Evolutionary conservation across 2,329 filamentous ascomycete genomes (phyloP).

Genomic region (Aureobasidium pullulans): DNA sequence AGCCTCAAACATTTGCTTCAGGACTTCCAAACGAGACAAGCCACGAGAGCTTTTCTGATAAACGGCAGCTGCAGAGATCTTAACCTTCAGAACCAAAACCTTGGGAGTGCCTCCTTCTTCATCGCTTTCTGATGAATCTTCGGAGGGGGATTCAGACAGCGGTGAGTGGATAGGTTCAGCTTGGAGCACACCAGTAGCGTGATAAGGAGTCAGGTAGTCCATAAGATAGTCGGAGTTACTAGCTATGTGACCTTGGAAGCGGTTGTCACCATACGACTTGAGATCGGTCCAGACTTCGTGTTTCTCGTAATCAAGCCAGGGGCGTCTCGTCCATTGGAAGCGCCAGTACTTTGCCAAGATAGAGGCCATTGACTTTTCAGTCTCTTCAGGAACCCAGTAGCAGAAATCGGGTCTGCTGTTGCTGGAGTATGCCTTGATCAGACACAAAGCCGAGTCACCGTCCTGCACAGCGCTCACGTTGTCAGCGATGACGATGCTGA

Average conservation of each 20-base stretch:
- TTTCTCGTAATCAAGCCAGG: neutral
- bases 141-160: too few relatives aligned
- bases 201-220: neutral
- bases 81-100: neutral
- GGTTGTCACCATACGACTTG: slow-evolving; percentile 15
- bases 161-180: neutral
- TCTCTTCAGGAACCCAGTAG: slow-evolving; percentile 22
- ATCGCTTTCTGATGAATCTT: neutral
- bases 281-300: slow-evolving; percentile 13
- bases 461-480: slow-evolving; percentile 5
- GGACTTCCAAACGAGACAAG: slow-evolving; percentile 25
- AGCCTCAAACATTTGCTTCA: slow-evolving; percentile 33
- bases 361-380: slow-evolving; percentile 16
- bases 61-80: neutral
- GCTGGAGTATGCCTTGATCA: slow-evolving; percentile 19
- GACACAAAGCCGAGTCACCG: neutral
- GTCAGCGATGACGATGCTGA: slow-evolving; percentile 17
- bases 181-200: neutral
- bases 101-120: neutral
- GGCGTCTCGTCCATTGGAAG: neutral
- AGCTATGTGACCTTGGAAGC: too few relatives aligned
- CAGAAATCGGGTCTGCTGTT: slow-evolving; percentile 13
- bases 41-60: neutral
- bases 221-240: neutral
- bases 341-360: slow-evolving; percentile 25